phyloP scores from a whole-genome alignment of 192 early-diverging fungal species.

The Umbelopsis sp. region DNA sequence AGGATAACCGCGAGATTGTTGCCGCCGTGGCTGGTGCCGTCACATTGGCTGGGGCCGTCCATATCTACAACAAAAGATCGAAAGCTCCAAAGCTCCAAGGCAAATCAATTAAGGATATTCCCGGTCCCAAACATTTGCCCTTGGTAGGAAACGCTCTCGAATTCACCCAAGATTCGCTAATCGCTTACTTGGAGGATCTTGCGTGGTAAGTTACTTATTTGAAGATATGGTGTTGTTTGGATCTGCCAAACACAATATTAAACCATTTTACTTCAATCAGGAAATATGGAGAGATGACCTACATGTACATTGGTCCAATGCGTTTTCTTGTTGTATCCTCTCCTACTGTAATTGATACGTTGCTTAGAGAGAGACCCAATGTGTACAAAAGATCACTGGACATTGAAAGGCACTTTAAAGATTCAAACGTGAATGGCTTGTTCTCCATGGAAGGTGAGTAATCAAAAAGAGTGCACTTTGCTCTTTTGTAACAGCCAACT shows the following conservation, averaged over 20 bases:
- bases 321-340: background rate
- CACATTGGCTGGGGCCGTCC: background rate
- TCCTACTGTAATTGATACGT: background rate
- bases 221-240: background rate
- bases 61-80: background rate
- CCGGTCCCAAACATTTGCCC: constrained; percentile 3
- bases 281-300: constrained; percentile 12
- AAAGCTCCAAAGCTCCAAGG: constrained; percentile 11
- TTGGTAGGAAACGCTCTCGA: background rate
- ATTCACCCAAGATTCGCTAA: background rate
- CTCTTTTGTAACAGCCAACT: background rate
- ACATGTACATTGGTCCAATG: background rate
- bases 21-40: background rate
- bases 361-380: constrained; percentile 13
- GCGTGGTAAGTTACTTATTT: background rate
- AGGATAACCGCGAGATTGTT: constrained; percentile 7
- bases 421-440: background rate
- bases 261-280: background rate
- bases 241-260: background rate
- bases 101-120: background rate
- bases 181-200: background rate
- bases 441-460: constrained; percentile 21
- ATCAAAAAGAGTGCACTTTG: background rate
- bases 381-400: background rate
- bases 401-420: background rate